These are phyloP conservation scores for Thermothelomyces thermophilus DNA, from an alignment of 2,329 filamentous ascomycete genomes.

Conservation along the genomic window DNA sequence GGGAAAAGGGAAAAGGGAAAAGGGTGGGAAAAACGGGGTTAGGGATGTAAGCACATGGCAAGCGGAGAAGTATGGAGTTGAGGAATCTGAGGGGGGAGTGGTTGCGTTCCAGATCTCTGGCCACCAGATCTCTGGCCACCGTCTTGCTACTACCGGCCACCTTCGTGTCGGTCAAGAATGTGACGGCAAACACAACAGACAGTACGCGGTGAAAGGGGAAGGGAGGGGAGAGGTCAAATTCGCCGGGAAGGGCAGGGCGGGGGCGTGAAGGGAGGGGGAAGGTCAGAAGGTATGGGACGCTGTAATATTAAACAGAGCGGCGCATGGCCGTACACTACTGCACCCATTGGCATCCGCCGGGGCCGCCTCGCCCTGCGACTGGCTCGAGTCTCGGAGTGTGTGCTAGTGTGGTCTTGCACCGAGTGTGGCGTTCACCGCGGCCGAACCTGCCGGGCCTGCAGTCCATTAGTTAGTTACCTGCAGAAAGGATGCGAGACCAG, in stretches of 20 bases:
- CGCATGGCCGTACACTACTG: constrained; percentile 11
- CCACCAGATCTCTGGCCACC: constrained; percentile 14
- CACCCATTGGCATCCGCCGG: constrained; percentile 7
- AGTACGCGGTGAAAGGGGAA: constrained; percentile 1
- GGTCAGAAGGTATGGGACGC: constrained; percentile 1
- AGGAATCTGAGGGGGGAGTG: not conserved
- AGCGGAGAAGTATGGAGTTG: constrained; percentile 15
- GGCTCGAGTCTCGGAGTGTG: constrained; percentile 5
- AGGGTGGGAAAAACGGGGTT: constrained; percentile 7
- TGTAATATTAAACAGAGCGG: constrained; percentile 20
- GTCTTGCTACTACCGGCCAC: constrained; percentile 4
- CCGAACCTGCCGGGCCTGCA: constrained; percentile 9
- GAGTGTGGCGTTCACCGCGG: constrained; percentile 22
- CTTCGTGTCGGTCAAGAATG: constrained; percentile 4
- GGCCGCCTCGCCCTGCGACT: constrained; percentile 14
- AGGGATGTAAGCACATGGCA: constrained; percentile 23
- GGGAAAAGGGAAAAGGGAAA: constrained; percentile 8
- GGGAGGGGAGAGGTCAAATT: constrained; percentile 12
- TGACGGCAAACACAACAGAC: constrained; percentile 6
- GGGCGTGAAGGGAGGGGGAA: constrained; percentile 7
- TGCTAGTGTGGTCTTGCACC: constrained; percentile 7
- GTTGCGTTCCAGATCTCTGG: constrained; percentile 2
- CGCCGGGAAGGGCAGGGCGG: constrained; percentile 10
- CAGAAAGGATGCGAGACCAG: constrained; percentile 18
- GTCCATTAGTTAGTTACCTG: not conserved